Evolutionary conservation across 2,329 filamentous ascomycete species (phyloP), one percentile per base, ranked within the genome.

Genomic region (Macrophomina phaseolina): DNA sequence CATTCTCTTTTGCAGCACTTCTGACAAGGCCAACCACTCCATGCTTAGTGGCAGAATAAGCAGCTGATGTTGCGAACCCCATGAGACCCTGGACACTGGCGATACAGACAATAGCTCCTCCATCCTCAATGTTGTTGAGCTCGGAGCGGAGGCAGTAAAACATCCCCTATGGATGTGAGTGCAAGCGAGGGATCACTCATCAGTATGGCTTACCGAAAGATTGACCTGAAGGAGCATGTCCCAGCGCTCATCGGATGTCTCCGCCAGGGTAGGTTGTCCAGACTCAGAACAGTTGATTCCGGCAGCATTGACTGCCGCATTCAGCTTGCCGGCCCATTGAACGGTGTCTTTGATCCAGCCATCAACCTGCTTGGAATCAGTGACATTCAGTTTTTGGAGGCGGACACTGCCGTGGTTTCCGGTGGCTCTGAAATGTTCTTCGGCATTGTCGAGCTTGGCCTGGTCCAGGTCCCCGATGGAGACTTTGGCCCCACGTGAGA

Each of bases 61-160:
- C 42, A 7, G 55, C 72, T 48, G 75, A 73, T 51, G 73, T 74
- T 64, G 45, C 64, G 62, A 64, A 73, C 78, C 80, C 80, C 69
- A 79, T 76, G 1, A 80, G 71, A 18, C 84, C 85, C 64, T 84
- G 84, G 49, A 83, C 81, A 34, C 81, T 85, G 49, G 82, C 78
- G 40, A 83, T 77, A 68, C 75, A 76, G 12, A 77, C 74, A 53
- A 78, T 75, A 18, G 70, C 73, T 0, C 75, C 74, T 6, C 69
- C 68, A 52, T 75, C 72, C 5, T 45, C 55, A 36, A 85, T 78
- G 49, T 78, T 79, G 7, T 67, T 68, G 45, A 77, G 63, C 58
- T 77, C 73, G 0, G 74, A 73, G 38, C 74, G 70, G 23, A 76
- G 61, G 32, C 60, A 65, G 23, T 67, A 55, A 48, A 67, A 67